These are phyloP conservation scores for Hapsidospora chrysogenum DNA, from an alignment of 495 filamentous ascomycete genomes.

Conservation along the genomic window DNA sequence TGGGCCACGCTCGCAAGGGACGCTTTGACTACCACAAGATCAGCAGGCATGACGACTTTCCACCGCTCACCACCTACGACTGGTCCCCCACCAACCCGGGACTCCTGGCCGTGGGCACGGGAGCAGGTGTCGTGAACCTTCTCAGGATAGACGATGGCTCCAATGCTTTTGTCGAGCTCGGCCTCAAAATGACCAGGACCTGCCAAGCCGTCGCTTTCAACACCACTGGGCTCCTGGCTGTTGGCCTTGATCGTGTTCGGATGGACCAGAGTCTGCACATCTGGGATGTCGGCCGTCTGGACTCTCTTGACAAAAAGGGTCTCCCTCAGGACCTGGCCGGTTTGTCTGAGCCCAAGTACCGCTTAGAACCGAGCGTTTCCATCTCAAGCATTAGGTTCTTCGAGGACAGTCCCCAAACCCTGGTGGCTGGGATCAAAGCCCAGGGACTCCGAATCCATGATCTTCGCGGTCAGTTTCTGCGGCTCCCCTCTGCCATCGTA, in stretches of 20 bases:
- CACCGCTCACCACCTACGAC: constrained; percentile 81
- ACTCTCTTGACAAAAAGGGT: constrained; percentile 26
- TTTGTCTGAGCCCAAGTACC: constrained; percentile 43
- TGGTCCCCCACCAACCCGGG: constrained; percentile 63
- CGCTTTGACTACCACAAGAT: constrained; percentile 49
- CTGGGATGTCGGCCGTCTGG: constrained; percentile 68
- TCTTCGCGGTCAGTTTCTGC: constrained; percentile 49
- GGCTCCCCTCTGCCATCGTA: constrained; percentile 3
- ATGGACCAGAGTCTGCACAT: constrained; percentile 89
- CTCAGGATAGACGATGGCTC: constrained; percentile 54
- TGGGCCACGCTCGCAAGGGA: constrained; percentile 33
- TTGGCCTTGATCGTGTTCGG: constrained; percentile 76
- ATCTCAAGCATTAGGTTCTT: constrained; percentile 90
- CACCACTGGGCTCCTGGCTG: constrained; percentile 58
- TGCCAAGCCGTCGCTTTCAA: constrained; percentile 90
- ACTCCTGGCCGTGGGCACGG: constrained; percentile 70
- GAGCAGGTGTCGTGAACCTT: constrained; percentile 69
- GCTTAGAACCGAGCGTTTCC: constrained; percentile 67
- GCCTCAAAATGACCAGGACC: constrained; percentile 68
- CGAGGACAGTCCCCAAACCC: constrained; percentile 60
- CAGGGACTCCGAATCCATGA: constrained; percentile 82
- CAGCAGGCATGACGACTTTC: constrained; percentile 61
- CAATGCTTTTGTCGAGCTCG: constrained; percentile 50
- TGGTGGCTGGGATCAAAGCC: constrained; percentile 74
- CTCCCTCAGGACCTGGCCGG: constrained; percentile 17